Conservation (phyloP, 805 yeast species). For the Ogataea pini region DNA sequence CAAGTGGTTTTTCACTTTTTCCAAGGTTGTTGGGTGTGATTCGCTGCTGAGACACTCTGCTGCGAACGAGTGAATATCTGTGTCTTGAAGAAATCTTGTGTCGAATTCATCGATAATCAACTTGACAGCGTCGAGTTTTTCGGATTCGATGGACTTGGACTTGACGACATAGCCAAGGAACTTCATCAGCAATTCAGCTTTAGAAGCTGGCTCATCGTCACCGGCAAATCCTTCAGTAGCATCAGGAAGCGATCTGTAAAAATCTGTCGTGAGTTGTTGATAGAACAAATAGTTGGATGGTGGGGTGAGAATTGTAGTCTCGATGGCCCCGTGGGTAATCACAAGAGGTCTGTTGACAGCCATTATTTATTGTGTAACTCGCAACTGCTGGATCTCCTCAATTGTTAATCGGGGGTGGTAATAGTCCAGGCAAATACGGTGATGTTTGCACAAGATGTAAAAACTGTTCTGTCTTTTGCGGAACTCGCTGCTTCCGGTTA, state of each 20-base stretch:
- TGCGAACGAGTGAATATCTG: slow-evolving; percentile 88
- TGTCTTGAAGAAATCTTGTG: slow-evolving; percentile 67
- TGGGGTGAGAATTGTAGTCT: slow-evolving; percentile 86
- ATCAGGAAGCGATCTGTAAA: slow-evolving; percentile 71
- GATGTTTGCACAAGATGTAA: not conserved
- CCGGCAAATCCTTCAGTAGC: slow-evolving; percentile 82
- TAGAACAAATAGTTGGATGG: slow-evolving; percentile 75
- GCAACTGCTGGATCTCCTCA: slow-evolving; percentile 9
- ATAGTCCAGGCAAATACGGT: slow-evolving; percentile 5
- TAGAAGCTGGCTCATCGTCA: slow-evolving; percentile 85
- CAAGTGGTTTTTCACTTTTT: slow-evolving; percentile 67
- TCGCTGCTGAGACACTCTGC: slow-evolving; percentile 63
- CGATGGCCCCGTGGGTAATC: slow-evolving; percentile 81
- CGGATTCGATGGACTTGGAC: slow-evolving; percentile 29
- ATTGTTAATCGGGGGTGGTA: slow-evolving; percentile 6
- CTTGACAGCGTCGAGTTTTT: slow-evolving; percentile 57
- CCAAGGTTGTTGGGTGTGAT: slow-evolving; percentile 61
- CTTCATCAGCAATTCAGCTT: slow-evolving; percentile 79
- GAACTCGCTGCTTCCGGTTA: slow-evolving; percentile 3
- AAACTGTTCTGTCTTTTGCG: not conserved
- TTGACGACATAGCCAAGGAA: slow-evolving; percentile 71
- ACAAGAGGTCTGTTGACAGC: slow-evolving; percentile 69
- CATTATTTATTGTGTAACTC: slow-evolving; percentile 16
- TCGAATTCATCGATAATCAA: slow-evolving; percentile 82
- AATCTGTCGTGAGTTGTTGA: slow-evolving; percentile 86